Conservation (phyloP, 345 rosid genomes). For the Acer campestre region DNA sequence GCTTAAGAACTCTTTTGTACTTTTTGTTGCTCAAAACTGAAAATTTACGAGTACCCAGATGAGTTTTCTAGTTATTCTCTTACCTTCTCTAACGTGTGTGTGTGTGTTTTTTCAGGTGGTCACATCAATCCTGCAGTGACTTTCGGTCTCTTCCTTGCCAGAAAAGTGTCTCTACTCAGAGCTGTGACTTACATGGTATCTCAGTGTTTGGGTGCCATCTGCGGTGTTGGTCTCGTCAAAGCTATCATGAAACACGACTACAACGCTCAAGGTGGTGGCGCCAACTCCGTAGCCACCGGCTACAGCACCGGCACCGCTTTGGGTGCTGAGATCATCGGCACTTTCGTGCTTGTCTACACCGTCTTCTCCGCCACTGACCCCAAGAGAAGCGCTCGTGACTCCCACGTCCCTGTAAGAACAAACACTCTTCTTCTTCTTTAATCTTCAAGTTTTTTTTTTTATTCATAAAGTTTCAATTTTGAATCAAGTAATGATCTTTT, state of each 20-base stretch:
- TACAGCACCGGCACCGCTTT: conserved; percentile 71
- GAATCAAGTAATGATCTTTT: too few species aligned
- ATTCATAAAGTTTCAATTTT: not conserved
- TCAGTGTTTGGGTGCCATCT: conserved; percentile 78
- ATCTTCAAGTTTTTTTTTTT: too few species aligned
- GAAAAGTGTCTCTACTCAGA: conserved; percentile 69
- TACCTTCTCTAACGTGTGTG: too few species aligned
- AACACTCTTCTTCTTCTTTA: not conserved
- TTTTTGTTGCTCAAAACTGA: not conserved
- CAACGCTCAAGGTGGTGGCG: conserved; percentile 67
- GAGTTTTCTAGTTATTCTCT: not conserved
- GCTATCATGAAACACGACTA: conserved; percentile 69
- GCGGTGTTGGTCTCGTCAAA: conserved; percentile 83
- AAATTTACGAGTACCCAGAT: not conserved
- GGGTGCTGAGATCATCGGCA: conserved; percentile 86
- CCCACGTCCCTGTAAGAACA: conserved; percentile 71
- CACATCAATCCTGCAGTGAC: conserved; percentile 78
- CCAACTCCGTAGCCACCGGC: conserved; percentile 54
- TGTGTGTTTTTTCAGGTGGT: conserved; percentile 47
- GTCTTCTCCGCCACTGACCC: conserved; percentile 92
- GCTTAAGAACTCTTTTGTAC: not conserved
- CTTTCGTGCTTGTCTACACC: conserved; percentile 74
- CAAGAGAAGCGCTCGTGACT: conserved; percentile 85
- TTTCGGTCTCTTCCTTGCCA: conserved; percentile 64
- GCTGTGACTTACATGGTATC: conserved; percentile 79